These are phyloP conservation scores for Ascocoryne sarcoides DNA, from an alignment of 2,329 filamentous ascomycete species.

Conservation along the genomic window DNA sequence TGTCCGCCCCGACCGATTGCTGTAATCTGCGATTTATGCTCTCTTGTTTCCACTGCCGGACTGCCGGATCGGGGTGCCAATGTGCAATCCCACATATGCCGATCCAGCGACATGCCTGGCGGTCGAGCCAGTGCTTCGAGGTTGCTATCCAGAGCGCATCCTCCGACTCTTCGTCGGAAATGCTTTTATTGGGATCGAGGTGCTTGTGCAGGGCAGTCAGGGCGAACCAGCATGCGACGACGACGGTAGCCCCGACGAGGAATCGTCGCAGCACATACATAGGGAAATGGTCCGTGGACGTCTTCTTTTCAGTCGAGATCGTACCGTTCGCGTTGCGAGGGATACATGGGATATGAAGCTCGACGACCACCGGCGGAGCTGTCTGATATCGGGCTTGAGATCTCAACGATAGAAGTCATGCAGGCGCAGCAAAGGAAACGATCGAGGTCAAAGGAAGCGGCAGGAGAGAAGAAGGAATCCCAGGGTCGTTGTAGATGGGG, in stretches of 20 bases:
- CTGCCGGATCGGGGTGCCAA: slow-evolving; percentile 48
- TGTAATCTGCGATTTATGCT: background rate
- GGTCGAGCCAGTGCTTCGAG: slow-evolving; percentile 64
- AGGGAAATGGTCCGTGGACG: background rate
- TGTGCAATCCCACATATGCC: slow-evolving; percentile 73
- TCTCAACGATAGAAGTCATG: background rate
- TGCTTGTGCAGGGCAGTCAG: slow-evolving; percentile 43
- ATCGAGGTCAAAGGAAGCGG: background rate
- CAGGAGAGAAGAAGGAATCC: background rate
- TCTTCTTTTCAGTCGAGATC: background rate
- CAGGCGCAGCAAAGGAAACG: background rate
- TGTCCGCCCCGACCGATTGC: slow-evolving; percentile 7
- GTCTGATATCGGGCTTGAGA: background rate
- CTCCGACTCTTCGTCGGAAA: slow-evolving; percentile 46
- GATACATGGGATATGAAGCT: background rate
- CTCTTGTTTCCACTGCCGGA: slow-evolving; percentile 18
- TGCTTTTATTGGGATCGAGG: slow-evolving; percentile 51
- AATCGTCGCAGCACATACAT: slow-evolving; percentile 23
- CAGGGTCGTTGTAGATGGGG: too few relatives aligned
- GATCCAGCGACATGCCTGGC: slow-evolving; percentile 71
- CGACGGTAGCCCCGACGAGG: slow-evolving; percentile 31
- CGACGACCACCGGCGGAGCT: background rate
- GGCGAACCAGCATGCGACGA: slow-evolving; percentile 36
- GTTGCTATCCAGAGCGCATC: slow-evolving; percentile 61
- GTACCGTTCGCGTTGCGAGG: background rate